Evolutionary conservation across 352 stramenopile genomes (phyloP).

Genomic region (Aphanomyces euteiches): DNA sequence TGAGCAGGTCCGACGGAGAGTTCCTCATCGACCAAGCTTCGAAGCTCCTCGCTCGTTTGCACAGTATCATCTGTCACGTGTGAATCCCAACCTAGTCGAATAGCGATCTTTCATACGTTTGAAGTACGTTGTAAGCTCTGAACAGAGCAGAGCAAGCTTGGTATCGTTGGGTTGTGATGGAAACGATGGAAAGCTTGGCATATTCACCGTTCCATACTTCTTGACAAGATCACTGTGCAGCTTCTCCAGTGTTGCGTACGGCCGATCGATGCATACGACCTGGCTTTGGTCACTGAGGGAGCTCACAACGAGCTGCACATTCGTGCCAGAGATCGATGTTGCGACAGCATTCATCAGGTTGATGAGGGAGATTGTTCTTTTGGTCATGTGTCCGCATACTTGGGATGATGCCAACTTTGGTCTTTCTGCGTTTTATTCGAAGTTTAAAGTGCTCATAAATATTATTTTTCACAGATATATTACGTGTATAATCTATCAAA

Average conservation of each 20-base stretch:
- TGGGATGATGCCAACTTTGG: neutral
- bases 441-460: slow-evolving; percentile 1
- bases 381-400: neutral
- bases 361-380: slow-evolving; percentile 9
- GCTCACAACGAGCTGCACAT: slow-evolving; percentile 29
- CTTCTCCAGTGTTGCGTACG: slow-evolving; percentile 17
- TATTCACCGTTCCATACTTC: neutral
- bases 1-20: slow-evolving; percentile 34
- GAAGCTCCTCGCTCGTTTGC: slow-evolving; percentile 17
- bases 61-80: slow-evolving; percentile 1
- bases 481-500: too few species aligned
- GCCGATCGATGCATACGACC: slow-evolving; percentile 23
- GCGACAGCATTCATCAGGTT: slow-evolving; percentile 30
- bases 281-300: slow-evolving; percentile 12
- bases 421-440: neutral
- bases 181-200: slow-evolving; percentile 28
- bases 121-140: slow-evolving; percentile 28
- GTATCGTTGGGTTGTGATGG: slow-evolving; percentile 14
- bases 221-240: slow-evolving; percentile 16
- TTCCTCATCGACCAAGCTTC: slow-evolving; percentile 8
- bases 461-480: slow-evolving; percentile 6
- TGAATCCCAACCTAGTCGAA: neutral
- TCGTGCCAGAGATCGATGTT: slow-evolving; percentile 24
- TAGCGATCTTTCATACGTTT: neutral
- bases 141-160: slow-evolving; percentile 20